Percentiles rank a stretch among this genome's conserved stretches.
Evolutionary conservation across 495 filamentous ascomycete genomes (phyloP).

Genomic region (Thermochaetoides thermophila): DNA sequence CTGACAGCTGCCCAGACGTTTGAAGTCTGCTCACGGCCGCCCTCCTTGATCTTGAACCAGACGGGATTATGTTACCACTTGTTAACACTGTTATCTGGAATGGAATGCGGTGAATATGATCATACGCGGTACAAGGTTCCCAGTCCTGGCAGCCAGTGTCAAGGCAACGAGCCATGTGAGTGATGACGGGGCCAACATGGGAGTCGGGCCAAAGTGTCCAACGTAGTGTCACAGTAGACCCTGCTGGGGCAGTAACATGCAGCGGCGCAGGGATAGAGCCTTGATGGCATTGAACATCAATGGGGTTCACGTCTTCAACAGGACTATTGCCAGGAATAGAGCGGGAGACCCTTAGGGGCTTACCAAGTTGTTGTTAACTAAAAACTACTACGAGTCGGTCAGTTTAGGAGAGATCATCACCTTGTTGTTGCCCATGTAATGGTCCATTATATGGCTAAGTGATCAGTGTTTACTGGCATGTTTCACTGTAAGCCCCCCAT

Average conservation of each 20-base stretch:
- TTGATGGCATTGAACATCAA: constrained; percentile 33
- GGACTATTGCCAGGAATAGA: constrained; percentile 31
- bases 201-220: constrained; percentile 45
- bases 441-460: no score
- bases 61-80: constrained; percentile 16
- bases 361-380: no score
- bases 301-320: constrained; percentile 27
- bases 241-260: constrained; percentile 36
- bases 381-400: no score
- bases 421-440: constrained; percentile 26
- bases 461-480: no score
- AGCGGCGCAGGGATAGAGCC: constrained; percentile 37
- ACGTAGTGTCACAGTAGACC: constrained; percentile 39
- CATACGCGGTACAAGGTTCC: constrained; percentile 13
- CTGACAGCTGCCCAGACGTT: constrained; percentile 13
- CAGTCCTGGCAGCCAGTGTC: constrained; percentile 9
- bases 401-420: no score
- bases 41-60: constrained; percentile 48
- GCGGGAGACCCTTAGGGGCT: constrained; percentile 25
- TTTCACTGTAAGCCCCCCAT: no score
- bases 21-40: constrained; percentile 35
- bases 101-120: neutral
- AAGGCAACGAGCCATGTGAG: constrained; percentile 28
- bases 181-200: constrained; percentile 48
- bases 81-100: neutral